These are phyloP conservation scores for Neofusicoccum ribis DNA, from an alignment of 2,329 filamentous ascomycete species.

Conservation along the genomic window DNA sequence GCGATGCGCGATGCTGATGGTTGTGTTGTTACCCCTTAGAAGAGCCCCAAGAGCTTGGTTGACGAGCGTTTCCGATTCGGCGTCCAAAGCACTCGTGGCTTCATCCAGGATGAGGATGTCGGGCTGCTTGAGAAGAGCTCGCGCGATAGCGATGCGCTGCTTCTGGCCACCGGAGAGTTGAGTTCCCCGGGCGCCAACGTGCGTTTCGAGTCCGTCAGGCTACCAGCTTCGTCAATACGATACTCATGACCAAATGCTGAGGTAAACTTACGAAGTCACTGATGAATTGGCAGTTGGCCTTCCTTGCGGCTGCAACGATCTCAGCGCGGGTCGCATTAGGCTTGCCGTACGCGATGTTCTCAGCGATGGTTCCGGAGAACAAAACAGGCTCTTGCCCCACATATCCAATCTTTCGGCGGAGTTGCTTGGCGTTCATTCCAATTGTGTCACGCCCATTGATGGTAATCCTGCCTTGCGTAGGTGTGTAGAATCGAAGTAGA, in stretches of 20 bases:
- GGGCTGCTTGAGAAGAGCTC: slow-evolving; percentile 90
- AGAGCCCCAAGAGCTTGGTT: slow-evolving; percentile 84
- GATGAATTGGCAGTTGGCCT: slow-evolving; percentile 96
- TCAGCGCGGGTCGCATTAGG: slow-evolving; percentile 76
- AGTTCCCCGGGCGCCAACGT: slow-evolving; percentile 86
- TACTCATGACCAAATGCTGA: background rate
- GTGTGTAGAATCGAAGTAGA: slow-evolving; percentile 86
- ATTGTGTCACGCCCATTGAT: slow-evolving; percentile 84
- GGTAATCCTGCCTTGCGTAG: slow-evolving; percentile 72
- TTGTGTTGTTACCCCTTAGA: slow-evolving; percentile 86
- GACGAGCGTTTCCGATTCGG: slow-evolving; percentile 94
- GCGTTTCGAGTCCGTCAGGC: slow-evolving; percentile 92
- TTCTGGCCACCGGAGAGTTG: slow-evolving; percentile 96
- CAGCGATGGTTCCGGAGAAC: slow-evolving; percentile 79
- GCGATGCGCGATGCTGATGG: slow-evolving; percentile 95
- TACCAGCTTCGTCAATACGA: slow-evolving; percentile 30
- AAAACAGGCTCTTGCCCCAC: slow-evolving; percentile 95
- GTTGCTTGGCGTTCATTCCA: slow-evolving; percentile 87
- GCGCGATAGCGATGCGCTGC: slow-evolving; percentile 94
- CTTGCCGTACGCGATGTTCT: slow-evolving; percentile 89
- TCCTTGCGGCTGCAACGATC: slow-evolving; percentile 81
- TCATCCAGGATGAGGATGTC: slow-evolving; percentile 97
- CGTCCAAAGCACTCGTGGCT: slow-evolving; percentile 89
- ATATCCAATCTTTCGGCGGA: slow-evolving; percentile 89
- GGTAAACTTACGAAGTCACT: slow-evolving; percentile 71